Evolutionary conservation across 768 basidiomycete genomes (phyloP).

Genomic region (Cantharellus anzutake): DNA sequence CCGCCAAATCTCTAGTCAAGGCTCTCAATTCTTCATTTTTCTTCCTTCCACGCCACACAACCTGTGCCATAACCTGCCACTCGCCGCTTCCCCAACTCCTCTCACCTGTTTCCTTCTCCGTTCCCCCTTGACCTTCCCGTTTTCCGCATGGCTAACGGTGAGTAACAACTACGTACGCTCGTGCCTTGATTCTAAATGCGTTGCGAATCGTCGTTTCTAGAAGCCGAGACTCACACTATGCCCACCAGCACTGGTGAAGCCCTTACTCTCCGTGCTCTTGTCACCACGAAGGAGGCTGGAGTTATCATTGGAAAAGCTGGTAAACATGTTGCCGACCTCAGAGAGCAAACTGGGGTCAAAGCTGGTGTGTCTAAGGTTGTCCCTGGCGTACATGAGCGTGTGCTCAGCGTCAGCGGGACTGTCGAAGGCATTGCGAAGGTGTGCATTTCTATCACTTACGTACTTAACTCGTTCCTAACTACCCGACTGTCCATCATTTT

Average conservation of each 20-base stretch:
- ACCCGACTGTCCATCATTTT: background rate
- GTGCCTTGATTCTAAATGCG: no score
- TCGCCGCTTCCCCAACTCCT: background rate
- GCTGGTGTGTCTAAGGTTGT: constrained; percentile 99
- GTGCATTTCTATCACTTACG: constrained; percentile 9
- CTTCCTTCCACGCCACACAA: background rate
- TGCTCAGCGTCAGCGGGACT: constrained; percentile 82
- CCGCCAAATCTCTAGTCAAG: background rate
- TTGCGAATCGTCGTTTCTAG: background rate
- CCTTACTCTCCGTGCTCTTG: constrained; percentile 83
- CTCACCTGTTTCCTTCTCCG: background rate
- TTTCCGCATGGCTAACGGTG: background rate
- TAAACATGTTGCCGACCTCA: constrained; percentile 92
- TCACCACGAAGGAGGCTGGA: constrained; percentile 92
- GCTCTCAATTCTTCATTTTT: background rate
- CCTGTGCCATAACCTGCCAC: background rate
- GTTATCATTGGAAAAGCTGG: constrained; percentile 95
- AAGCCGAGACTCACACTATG: background rate
- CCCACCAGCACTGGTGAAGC: constrained; percentile 24
- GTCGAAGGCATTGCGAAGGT: constrained; percentile 90
- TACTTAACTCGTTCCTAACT: background rate
- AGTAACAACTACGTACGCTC: background rate
- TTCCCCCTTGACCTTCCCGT: background rate
- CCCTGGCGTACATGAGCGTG: constrained; percentile 91
- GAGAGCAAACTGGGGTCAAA: constrained; percentile 91